Evolutionary conservation across 345 rosid species (phyloP).

Genomic region (Firmiana major): DNA sequence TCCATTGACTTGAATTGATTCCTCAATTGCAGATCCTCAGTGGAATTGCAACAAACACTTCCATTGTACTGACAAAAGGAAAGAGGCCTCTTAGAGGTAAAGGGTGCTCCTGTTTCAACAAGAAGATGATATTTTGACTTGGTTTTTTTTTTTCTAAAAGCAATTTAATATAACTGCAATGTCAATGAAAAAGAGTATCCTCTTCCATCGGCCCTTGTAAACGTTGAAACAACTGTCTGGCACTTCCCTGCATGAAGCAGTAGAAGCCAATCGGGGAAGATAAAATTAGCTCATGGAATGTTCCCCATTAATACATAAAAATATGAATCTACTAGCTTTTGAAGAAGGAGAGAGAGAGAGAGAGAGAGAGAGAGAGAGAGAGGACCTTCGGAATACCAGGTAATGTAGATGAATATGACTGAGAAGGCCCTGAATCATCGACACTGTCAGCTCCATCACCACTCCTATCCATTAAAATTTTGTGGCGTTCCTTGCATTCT

Average conservation of each 20-base stretch:
- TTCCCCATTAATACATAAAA: constrained; percentile 7
- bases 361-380: constrained; percentile 11
- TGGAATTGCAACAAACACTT: too few relatives aligned
- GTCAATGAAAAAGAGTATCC: constrained; percentile 76
- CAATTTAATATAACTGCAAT: too few relatives aligned
- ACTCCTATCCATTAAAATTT: constrained; percentile 77
- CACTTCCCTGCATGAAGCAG: constrained; percentile 79
- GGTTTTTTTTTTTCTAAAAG: too few relatives aligned
- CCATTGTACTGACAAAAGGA: too few relatives aligned
- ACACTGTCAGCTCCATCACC: constrained; percentile 99
- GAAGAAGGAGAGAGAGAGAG: too few relatives aligned
- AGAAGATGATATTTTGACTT: too few relatives aligned
- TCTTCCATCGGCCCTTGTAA: constrained; percentile 99
- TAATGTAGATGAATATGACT: constrained; percentile 95
- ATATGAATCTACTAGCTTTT: constrained; percentile 13
- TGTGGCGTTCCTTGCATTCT: constrained; percentile 99
- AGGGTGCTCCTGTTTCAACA: too few relatives aligned
- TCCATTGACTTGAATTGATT: too few relatives aligned
- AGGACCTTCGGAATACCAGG: constrained; percentile 98
- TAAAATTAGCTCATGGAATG: constrained; percentile 9
- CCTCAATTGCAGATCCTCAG: too few relatives aligned
- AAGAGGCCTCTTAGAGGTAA: too few relatives aligned
- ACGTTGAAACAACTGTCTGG: constrained; percentile 94
- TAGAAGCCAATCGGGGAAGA: constrained; percentile 9
- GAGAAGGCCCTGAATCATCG: constrained; percentile 97